These are phyloP conservation scores for Dactylonectria estremocensis DNA, from an alignment of 2,329 filamentous ascomycete genomes.

Conservation along the genomic window DNA sequence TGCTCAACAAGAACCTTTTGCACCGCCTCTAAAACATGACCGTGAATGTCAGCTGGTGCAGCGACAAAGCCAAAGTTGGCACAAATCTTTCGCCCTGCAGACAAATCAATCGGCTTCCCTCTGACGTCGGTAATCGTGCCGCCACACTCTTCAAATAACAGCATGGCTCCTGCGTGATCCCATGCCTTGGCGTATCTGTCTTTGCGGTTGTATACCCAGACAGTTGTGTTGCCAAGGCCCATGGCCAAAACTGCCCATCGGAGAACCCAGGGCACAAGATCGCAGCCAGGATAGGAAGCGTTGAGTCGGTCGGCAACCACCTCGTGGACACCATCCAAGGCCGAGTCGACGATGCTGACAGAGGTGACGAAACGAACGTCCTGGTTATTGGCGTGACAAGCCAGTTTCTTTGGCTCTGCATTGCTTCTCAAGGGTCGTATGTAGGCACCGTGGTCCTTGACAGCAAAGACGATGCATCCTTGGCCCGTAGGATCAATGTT, in stretches of 20 bases:
- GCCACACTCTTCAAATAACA: constrained; percentile 71
- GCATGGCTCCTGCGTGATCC: constrained; percentile 74
- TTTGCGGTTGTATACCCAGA: constrained; percentile 69
- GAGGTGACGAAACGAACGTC: constrained; percentile 64
- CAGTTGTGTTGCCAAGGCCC: constrained; percentile 67
- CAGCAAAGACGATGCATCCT: constrained; percentile 68
- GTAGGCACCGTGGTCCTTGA: constrained; percentile 64
- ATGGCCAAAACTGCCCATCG: constrained; percentile 69
- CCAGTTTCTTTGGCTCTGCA: constrained; percentile 51
- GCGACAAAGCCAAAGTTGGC: constrained; percentile 71
- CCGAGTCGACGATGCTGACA: constrained; percentile 62
- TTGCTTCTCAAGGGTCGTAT: constrained; percentile 57
- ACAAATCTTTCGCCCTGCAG: constrained; percentile 63
- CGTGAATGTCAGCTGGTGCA: constrained; percentile 63
- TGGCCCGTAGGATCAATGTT: constrained; percentile 59
- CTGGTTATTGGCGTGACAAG: constrained; percentile 47
- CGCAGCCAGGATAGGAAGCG: constrained; percentile 62
- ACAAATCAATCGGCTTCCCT: constrained; percentile 66
- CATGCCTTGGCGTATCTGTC: constrained; percentile 68
- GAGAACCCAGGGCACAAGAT: constrained; percentile 71
- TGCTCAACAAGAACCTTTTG: constrained; percentile 77
- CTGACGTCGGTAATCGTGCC: constrained; percentile 69
- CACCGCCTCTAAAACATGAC: constrained; percentile 73
- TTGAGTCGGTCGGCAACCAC: constrained; percentile 60
- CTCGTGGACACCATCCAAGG: constrained; percentile 63